Evolutionary conservation across 2,329 filamentous ascomycete genomes (phyloP).

Genomic region (Bipolaris zeicola): DNA sequence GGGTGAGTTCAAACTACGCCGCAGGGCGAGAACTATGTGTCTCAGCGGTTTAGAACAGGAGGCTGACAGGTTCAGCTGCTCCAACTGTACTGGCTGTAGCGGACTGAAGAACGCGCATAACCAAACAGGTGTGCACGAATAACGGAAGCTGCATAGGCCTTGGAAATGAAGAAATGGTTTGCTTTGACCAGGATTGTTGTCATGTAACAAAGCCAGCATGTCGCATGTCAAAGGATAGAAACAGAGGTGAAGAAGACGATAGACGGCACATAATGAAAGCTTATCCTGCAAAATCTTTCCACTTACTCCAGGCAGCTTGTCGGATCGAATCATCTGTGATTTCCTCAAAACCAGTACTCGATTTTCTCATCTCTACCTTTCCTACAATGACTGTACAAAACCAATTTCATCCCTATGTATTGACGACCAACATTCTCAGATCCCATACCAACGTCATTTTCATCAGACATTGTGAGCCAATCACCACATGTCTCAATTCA

Average conservation of each 20-base stretch:
- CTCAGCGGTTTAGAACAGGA: background rate
- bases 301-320: background rate
- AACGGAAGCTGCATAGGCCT: background rate
- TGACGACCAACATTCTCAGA: no score
- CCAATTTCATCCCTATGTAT: no score
- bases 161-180: background rate
- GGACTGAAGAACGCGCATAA: constrained; percentile 12
- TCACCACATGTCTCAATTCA: no score
- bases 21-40: background rate
- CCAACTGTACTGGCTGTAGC: constrained; percentile 13
- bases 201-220: background rate
- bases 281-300: background rate
- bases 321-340: no score
- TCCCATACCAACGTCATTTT: no score
- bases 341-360: no score
- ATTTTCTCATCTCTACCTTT: no score
- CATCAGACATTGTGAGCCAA: no score
- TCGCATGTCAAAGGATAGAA: background rate
- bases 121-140: constrained; percentile 12
- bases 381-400: no score
- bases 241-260: no score
- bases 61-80: constrained; percentile 10
- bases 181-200: background rate
- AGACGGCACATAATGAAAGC: background rate
- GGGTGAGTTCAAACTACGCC: background rate